These are phyloP conservation scores for Setaria viridis DNA, from an alignment of 202 grass and related monocot species.

Conservation along the genomic window DNA sequence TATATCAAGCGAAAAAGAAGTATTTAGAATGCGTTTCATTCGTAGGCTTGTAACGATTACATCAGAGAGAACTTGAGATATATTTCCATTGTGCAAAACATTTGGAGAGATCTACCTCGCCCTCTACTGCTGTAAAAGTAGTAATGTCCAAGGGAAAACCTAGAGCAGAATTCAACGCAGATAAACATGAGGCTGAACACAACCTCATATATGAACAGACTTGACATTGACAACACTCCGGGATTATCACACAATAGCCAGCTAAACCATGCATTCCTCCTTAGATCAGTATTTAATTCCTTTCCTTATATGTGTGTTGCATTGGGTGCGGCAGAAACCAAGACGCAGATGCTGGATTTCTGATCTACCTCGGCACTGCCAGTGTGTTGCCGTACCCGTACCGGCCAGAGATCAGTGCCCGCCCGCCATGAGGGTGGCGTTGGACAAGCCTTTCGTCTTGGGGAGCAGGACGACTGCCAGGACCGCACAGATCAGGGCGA, in stretches of 20 bases:
- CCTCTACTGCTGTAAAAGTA: conserved; percentile 20
- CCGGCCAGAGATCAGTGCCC: conserved; percentile 53
- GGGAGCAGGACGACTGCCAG: conserved; percentile 64
- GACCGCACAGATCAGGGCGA: conserved; percentile 59
- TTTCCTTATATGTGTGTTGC: neutral
- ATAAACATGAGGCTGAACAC: neutral
- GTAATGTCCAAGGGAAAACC: neutral
- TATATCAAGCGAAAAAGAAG: neutral
- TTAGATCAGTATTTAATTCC: neutral
- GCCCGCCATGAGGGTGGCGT: conserved; percentile 42
- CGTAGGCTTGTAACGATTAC: neutral
- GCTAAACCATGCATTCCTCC: neutral
- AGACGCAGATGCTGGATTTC: neutral
- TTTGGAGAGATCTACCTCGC: neutral
- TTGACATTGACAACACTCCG: neutral
- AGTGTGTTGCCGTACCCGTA: neutral
- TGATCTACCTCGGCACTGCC: neutral
- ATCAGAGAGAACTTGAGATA: conserved; percentile 7
- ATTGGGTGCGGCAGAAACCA: neutral
- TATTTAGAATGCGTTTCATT: neutral
- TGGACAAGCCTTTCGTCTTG: conserved; percentile 52
- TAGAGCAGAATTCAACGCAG: neutral
- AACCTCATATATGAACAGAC: conserved; percentile 5
- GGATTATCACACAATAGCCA: neutral
- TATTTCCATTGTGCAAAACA: conserved; percentile 1